phyloP scores from a whole-genome alignment of 768 basidiomycete species.

The Termitomyces titanicus region DNA sequence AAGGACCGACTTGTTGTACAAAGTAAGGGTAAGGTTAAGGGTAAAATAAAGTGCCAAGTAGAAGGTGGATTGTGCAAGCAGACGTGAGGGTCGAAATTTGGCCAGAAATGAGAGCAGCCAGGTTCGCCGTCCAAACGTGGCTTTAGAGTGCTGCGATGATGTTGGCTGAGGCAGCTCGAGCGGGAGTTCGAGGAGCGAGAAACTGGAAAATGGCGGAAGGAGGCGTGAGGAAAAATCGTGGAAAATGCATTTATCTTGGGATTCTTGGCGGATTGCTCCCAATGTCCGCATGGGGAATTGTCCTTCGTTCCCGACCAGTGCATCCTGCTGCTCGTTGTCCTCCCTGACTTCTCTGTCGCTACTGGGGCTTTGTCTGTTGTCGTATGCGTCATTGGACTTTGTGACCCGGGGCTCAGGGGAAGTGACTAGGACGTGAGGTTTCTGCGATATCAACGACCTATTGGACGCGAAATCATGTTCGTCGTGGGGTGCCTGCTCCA shows the following conservation, averaged over 20 bases:
- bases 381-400: background rate
- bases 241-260: background rate
- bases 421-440: background rate
- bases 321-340: background rate
- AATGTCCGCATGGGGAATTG: background rate
- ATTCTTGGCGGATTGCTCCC: background rate
- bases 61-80: slow-evolving; percentile 11
- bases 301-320: background rate
- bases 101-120: slow-evolving; percentile 5
- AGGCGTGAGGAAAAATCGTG: background rate
- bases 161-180: slow-evolving; percentile 16
- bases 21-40: slow-evolving; percentile 88
- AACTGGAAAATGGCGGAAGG: background rate
- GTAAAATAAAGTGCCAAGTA: slow-evolving; percentile 73
- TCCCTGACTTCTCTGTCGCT: background rate
- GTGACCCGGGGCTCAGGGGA: background rate
- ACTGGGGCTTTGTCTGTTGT: background rate
- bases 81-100: slow-evolving; percentile 4
- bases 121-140: slow-evolving; percentile 5
- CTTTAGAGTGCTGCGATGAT: slow-evolving; percentile 10
- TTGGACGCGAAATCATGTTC: background rate
- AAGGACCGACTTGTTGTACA: slow-evolving; percentile 94
- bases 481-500: background rate
- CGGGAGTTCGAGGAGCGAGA: background rate
- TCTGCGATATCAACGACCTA: background rate